Conservation (phyloP, 306 rosid species). For the Dryas octopetala region DNA sequence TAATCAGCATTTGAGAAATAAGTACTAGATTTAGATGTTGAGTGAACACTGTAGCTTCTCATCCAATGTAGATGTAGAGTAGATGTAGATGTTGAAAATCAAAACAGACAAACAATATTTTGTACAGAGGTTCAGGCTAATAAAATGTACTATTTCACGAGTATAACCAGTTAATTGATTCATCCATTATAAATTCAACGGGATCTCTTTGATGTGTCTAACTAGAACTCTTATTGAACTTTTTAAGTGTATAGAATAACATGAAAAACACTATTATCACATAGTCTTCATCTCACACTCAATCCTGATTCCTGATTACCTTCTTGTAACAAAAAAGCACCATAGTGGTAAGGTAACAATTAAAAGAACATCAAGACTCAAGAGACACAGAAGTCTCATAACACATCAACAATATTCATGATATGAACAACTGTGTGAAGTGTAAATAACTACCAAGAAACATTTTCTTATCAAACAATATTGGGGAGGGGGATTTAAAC, state of each 20-base stretch:
- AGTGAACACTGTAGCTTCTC: background rate
- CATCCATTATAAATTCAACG: background rate
- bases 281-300: background rate
- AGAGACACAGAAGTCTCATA: background rate
- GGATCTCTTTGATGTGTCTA: background rate
- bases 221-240: background rate
- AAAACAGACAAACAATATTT: background rate
- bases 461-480: background rate
- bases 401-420: background rate
- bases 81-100: background rate
- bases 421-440: background rate
- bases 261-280: background rate
- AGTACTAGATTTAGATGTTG: background rate
- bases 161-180: background rate
- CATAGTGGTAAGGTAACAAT: background rate
- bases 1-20: background rate
- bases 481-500: too few relatives aligned
- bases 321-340: background rate
- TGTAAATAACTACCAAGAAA: background rate
- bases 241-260: background rate
- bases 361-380: too few relatives aligned
- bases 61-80: background rate
- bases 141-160: background rate
- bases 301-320: background rate
- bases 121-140: background rate